phyloP scores from a whole-genome alignment of 2,329 filamentous ascomycete genomes.

The Alternaria arbusti region DNA sequence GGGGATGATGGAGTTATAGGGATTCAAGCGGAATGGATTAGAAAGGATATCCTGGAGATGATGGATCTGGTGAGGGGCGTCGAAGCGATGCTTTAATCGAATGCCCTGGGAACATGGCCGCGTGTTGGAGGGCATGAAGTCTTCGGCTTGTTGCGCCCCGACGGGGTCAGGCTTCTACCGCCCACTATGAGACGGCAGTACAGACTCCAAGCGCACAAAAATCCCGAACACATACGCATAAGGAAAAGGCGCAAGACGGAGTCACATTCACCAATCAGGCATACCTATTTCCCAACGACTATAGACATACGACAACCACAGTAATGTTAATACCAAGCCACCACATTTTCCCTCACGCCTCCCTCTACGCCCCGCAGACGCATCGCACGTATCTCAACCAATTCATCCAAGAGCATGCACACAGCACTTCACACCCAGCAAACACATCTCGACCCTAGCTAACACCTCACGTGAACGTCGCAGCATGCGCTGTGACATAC shows the following conservation, averaged over 20 bases:
- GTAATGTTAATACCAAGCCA: slow-evolving; percentile 1
- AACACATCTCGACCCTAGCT: background rate
- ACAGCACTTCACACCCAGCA: background rate
- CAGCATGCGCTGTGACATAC: slow-evolving; percentile 3
- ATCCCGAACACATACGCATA: background rate
- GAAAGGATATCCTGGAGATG: background rate
- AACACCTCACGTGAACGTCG: slow-evolving; percentile 5
- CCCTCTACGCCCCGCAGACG: background rate
- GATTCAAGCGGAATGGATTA: background rate
- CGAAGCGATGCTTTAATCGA: background rate
- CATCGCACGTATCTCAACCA: background rate
- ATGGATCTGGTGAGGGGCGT: background rate
- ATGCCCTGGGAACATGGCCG: background rate
- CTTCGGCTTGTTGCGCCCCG: background rate
- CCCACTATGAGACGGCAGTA: background rate
- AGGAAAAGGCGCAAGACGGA: background rate
- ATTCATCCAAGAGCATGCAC: background rate
- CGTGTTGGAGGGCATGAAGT: background rate
- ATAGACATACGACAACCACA: background rate
- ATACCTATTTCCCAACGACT: background rate
- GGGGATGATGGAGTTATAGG: slow-evolving; percentile 32
- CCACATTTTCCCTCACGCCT: too few relatives aligned
- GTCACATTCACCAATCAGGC: background rate
- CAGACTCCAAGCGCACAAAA: background rate
- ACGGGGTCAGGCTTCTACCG: background rate